A percentile compares a stretch with the other conserved stretches of the same genome.
These are phyloP conservation scores for Collybia sordida DNA, from an alignment of 768 basidiomycete species.

Conservation along the genomic window DNA sequence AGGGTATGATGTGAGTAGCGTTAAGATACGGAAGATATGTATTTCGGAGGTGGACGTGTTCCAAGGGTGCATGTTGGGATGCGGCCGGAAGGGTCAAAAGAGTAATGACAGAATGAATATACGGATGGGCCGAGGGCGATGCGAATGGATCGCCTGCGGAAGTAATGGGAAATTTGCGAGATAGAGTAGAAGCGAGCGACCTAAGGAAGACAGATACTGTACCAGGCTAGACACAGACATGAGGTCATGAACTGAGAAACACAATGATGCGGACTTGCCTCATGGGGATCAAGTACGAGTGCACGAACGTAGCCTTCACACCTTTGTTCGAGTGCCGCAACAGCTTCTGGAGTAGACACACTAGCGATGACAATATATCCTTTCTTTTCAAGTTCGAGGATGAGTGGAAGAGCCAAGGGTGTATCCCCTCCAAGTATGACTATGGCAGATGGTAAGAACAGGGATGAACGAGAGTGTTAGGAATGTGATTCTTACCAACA, in stretches of 20 bases:
- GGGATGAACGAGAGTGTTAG: background rate
- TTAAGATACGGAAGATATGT: constrained; percentile 71
- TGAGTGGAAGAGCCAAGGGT: constrained; percentile 67
- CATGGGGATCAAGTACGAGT: constrained; percentile 75
- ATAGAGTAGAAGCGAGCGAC: constrained; percentile 76
- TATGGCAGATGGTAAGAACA: constrained; percentile 23
- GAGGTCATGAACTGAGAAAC: background rate
- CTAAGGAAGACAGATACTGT: constrained; percentile 77
- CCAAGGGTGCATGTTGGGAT: constrained; percentile 58
- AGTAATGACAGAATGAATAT: constrained; percentile 78
- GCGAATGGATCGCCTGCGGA: constrained; percentile 80
- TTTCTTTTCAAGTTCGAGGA: constrained; percentile 70
- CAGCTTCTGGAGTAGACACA: constrained; percentile 68
- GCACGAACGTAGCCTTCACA: constrained; percentile 79
- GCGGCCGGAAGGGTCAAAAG: constrained; percentile 58
- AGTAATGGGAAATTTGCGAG: constrained; percentile 79
- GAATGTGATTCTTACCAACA: constrained; percentile 49
- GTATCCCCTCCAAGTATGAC: constrained; percentile 84
- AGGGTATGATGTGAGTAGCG: constrained; percentile 74
- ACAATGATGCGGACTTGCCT: constrained; percentile 43
- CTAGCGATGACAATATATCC: constrained; percentile 86
- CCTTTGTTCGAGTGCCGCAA: constrained; percentile 58
- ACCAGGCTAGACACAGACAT: constrained; percentile 48
- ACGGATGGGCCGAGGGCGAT: constrained; percentile 60
- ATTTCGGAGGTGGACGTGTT: constrained; percentile 62